Base-by-base conservation (phyloP, 2,329 filamentous ascomycete genomes). In the Lachnellula willkommii region DNA sequence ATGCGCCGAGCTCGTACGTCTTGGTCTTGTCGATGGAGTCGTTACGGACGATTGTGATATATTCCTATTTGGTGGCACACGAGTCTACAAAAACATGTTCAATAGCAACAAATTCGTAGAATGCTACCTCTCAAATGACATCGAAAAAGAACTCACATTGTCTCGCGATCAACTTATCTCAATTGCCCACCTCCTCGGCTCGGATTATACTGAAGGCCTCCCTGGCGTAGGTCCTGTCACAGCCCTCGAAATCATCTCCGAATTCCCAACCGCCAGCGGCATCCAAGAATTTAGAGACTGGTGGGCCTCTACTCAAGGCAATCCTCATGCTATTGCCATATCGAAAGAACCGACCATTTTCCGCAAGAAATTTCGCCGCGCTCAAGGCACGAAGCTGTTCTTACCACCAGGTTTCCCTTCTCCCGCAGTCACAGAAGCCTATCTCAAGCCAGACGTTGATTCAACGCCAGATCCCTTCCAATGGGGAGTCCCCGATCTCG, bases 61-160 rank as follows among this genome's bases (percentile, higher is more conserved):
- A 0, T 99, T 99, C 68, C 81, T 99, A 1, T 99, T 99, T 71
- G 95, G 94, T 17, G 95, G 94, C 39, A 99, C 91, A 0, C 81
- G 93, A 17, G 88, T 99, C 22, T 99, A 99, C 79, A 99, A 99
- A 72, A 99, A 99, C 76, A 95, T 99, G 91, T 99, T 99, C 78
- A 99, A 96, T 72, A 87, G 90, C 65, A 94, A 94, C 71, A 99
- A 99, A 70, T 95, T 90, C 65, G 94, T 99, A 43, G 94, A 99
- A 74, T 97, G 94, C 73, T 99, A 97, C 69, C 80, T 99, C 9
- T 75, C 85, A 2, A 78, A 77, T 0, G 94, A 99, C 67, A 77
- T 99, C 0, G 90, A 95, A 66, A 88, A 88, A 64, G 95, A 99
- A 65, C 87, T 96, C 60, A 90, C 89, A 0, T 81, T 99, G 0